Evolutionary conservation across 495 filamentous ascomycete genomes (phyloP).

Genomic region (Tuber calosporum): DNA sequence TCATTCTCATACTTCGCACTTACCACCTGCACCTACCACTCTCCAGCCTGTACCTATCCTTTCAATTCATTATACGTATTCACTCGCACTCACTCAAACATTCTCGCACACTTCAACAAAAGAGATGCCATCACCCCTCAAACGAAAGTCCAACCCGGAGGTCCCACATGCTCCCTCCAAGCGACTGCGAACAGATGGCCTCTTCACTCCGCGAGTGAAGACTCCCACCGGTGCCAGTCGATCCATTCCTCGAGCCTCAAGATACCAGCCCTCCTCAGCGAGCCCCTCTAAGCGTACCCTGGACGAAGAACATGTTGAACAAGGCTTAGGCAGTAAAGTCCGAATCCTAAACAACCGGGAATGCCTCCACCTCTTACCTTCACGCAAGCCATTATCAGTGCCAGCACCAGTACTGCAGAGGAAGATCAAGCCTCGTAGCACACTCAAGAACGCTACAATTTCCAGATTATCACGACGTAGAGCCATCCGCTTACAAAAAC

Average conservation of each 20-base stretch:
- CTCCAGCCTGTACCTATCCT: constrained; percentile 3
- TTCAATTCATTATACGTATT: neutral
- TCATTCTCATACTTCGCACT: neutral
- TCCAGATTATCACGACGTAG: constrained; percentile 2
- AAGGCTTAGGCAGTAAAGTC: constrained; percentile 23
- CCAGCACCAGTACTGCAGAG: neutral
- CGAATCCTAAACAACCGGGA: constrained; percentile 31
- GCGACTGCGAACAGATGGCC: constrained; percentile 19
- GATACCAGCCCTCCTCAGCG: neutral
- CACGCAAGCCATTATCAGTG: neutral
- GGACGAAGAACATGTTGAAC: constrained; percentile 14
- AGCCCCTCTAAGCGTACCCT: constrained; percentile 18
- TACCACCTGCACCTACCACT: neutral
- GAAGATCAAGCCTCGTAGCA: neutral
- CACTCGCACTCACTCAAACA: constrained; percentile 1
- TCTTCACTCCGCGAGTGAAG: constrained; percentile 27
- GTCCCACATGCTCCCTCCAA: constrained; percentile 18
- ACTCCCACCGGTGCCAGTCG: constrained; percentile 34
- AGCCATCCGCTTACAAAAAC: neutral
- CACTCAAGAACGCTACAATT: neutral
- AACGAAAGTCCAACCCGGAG: constrained; percentile 26
- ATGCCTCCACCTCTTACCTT: constrained; percentile 15
- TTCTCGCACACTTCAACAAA: neutral
- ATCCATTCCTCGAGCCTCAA: neutral
- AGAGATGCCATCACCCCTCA: constrained; percentile 16